Evolutionary conservation across 805 yeast genomes (phyloP).

Genomic region (Blastobotrys mokoenaii): DNA sequence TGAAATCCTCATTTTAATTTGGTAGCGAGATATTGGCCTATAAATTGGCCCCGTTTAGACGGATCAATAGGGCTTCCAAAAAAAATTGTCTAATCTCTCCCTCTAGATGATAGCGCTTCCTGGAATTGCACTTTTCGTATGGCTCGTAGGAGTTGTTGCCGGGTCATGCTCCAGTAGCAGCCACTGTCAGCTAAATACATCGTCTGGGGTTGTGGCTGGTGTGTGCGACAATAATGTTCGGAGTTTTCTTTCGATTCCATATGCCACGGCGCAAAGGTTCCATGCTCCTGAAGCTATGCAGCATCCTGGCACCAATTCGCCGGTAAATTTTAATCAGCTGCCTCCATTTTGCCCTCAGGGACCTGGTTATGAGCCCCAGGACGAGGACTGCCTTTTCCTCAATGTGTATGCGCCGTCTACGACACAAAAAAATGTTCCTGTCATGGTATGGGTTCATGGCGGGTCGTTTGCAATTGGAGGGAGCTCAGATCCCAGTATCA

Average conservation of each 20-base stretch:
- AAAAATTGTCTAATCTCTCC: no score
- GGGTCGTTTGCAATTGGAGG: conserved; percentile 29
- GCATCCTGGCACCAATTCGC: conserved; percentile 12
- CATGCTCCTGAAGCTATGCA: conserved; percentile 17
- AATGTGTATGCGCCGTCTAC: conserved; percentile 23
- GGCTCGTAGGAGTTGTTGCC: no score
- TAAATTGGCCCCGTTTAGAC: no score
- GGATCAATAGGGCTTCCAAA: no score
- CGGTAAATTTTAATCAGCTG: conserved; percentile 16
- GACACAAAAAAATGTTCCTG: conserved; percentile 17
- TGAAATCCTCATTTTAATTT: no score
- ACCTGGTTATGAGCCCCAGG: conserved; percentile 1
- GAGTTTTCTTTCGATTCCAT: conserved; percentile 26
- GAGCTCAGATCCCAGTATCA: conserved; percentile 19
- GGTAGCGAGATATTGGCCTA: no score
- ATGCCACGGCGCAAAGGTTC: conserved; percentile 28
- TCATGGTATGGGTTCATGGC: conserved; percentile 32
- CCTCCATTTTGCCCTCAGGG: conserved; percentile 24
- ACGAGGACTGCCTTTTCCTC: conserved; percentile 28
- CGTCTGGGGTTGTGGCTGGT: conserved; percentile 16
- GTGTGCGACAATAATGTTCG: conserved; percentile 22
- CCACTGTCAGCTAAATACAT: conserved; percentile 5
- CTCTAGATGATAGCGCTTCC: no score
- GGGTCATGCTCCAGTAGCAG: no score
- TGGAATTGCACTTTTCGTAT: no score